These are phyloP conservation scores for Andrographis paniculata DNA, from an alignment of 305 asterid genomes.

Conservation along the genomic window DNA sequence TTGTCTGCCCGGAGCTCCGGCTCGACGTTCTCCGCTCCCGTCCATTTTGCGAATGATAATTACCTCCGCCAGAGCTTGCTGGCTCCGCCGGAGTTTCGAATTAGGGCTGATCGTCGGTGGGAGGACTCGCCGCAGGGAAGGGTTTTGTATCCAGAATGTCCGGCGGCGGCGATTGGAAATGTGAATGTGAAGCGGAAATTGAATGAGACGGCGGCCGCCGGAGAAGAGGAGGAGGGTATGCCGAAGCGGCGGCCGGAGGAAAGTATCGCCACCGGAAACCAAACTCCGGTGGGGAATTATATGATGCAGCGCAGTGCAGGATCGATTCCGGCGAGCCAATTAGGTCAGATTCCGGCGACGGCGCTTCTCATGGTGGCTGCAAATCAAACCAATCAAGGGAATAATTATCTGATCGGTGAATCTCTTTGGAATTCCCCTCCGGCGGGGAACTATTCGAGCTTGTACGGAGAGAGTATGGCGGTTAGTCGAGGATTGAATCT, in stretches of 20 bases:
- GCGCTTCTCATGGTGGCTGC: constrained; percentile 34
- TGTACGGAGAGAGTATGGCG: constrained; percentile 30
- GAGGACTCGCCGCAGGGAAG: constrained; percentile 20
- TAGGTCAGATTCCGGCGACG: constrained; percentile 36
- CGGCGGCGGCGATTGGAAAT: constrained; percentile 24
- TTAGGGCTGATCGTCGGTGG: constrained; percentile 19
- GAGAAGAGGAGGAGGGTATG: constrained; percentile 8
- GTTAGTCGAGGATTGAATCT: constrained; percentile 30
- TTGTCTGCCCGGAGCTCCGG: constrained; percentile 53
- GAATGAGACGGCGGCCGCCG: constrained; percentile 18
- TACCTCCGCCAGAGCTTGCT: constrained; percentile 21
- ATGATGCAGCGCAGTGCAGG: constrained; percentile 49
- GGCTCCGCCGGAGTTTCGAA: constrained; percentile 21
- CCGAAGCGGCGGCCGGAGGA: constrained; percentile 33
- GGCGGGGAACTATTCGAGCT: constrained; percentile 17
- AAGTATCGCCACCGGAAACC: constrained; percentile 22
- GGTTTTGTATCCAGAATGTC: constrained; percentile 23
- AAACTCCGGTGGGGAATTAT: constrained; percentile 29
- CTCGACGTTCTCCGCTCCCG: constrained; percentile 41
- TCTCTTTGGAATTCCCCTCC: constrained; percentile 39
- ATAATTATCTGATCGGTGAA: constrained; percentile 21
- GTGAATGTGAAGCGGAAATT: constrained; percentile 36
- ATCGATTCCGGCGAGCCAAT: constrained; percentile 41
- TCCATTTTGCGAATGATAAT: constrained; percentile 19
- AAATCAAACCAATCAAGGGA: constrained; percentile 22